Evolutionary conservation across 1,284 basidiomycete species (phyloP).

Genomic region (Afroboletus lepidellus): DNA sequence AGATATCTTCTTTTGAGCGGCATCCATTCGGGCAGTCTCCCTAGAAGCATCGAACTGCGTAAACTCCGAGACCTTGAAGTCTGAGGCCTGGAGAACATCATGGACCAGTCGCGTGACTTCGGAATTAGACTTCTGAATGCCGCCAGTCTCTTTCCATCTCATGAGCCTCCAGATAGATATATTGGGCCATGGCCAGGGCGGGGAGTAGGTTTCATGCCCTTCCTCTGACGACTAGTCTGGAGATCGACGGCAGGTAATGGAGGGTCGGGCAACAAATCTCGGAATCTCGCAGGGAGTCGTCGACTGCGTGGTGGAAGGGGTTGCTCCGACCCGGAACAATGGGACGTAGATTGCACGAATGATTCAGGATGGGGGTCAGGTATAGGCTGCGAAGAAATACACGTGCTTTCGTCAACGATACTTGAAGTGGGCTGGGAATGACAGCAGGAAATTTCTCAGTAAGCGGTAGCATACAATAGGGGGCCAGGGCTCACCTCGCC

Average conservation of each 20-base stretch:
- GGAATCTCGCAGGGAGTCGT: neutral
- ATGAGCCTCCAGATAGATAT: conserved; percentile 1
- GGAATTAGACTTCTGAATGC: neutral
- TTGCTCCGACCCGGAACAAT: neutral
- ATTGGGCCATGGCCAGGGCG: conserved; percentile 2
- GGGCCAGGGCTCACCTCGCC: too few relatives aligned
- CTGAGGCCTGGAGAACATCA: neutral
- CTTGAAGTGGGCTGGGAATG: too few relatives aligned
- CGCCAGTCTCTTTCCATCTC: neutral
- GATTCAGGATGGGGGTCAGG: neutral
- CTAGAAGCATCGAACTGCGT: neutral
- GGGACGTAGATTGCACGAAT: too few relatives aligned
- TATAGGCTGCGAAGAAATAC: too few relatives aligned
- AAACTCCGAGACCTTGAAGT: neutral
- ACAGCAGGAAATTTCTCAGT: too few relatives aligned
- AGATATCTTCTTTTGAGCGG: neutral
- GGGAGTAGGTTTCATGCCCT: neutral
- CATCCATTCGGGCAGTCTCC: neutral
- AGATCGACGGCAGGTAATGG: neutral
- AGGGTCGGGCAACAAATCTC: conserved; percentile 1
- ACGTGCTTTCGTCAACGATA: too few relatives aligned
- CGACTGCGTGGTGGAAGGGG: neutral
- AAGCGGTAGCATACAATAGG: too few relatives aligned
- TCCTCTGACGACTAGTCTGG: neutral
- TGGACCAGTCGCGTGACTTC: conserved; percentile 4